Evolutionary conservation across 2,329 filamentous ascomycete genomes (phyloP), one percentile per base, ranked within the genome.

Genomic region (Penicillium crustosum): DNA sequence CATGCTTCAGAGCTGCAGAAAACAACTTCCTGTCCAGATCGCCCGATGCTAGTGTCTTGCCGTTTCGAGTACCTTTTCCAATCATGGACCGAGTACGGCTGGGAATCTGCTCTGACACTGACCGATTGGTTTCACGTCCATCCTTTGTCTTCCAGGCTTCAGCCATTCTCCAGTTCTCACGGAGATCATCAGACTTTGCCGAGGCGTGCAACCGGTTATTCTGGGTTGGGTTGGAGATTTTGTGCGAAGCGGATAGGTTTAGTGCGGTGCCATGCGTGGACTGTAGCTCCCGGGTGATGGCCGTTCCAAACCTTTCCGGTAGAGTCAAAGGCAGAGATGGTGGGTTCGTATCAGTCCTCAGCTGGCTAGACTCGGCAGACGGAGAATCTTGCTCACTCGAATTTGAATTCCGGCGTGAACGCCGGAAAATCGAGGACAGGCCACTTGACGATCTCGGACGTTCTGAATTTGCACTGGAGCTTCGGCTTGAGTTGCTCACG

Each of bases 201-300:
- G 60, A 51, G 8, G 66, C 21, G 31, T 68, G 64, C 31, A 51
- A 53, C n/a, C 59, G 49, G 31, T 57, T 53, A 23, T 61, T 55
- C 10, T 48, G 45, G 31, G 60, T 29, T 25, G 49, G 23, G 5
- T 42, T 53, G 12, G 21, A 19, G n/a, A 7, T 47, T 53, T 48
- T 57, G 52, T 44, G 61, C 58, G 29, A 53, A 38, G 55, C 54
- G 27, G 62, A 31, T 35, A 61, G n/a, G 9, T 57, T 53, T 21
- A 70, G 45, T 17, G 64, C 58, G 19, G 66, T 67, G 17, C 61
- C 53, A 44, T 67, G 66, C 29, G 58, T 62, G 6, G 60, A 60
- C 36, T 64, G 61, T 19, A 74, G 49, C 36, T 71, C 70, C 47
- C 68, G 67, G 6, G 72, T 72, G 39, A 73, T 68, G 9, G 64